Base-by-base conservation (phyloP, 257 asterid genomes). In the Galeopsis tetrahit region DNA sequence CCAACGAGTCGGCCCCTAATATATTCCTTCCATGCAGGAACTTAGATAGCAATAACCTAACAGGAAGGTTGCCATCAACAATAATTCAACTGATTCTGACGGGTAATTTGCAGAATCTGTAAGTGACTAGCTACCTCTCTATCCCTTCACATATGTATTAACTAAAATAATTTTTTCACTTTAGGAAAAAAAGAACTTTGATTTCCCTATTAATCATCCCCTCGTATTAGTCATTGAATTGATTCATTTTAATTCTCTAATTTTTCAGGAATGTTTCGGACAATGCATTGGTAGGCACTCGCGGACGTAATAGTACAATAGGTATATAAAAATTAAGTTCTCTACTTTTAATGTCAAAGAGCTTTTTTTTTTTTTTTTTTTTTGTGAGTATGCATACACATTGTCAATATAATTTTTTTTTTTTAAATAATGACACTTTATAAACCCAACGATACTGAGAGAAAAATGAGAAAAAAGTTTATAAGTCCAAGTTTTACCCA, bases 221-320 rank as follows among this genome's bases (percentile, higher is more conserved):
- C 14, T 46, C 35, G 1, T 10, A 9, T 10, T 4, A 57, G 5
- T 4, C 28, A 32, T n/a, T 49, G 5, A 4, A 56, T 59, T 59
- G 40, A 56, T 56, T 17, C 6, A 21, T 39, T 44, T 48, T 46
- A 60, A 11, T 42, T 21, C 21, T 34, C 8, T 62, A n/a, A 36
- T 60, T 60, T 69, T n/a, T 28, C 81, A 85, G 89, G 78, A 46
- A 85, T 57, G 75, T 85, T 38, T 78, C 81, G 11, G 31, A 73
- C 77, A 85, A 85, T 73, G 56, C 48, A 2, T 60, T 85, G 71
- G 74, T 62, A 10, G 87, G 89, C 10, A 67, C 32, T 49, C 77
- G 55, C 49, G 77, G 38, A 56, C 74, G 15, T 38, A 43, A 57
- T 38, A 31, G 69, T 10, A 42, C 14, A 52, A 70, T 28, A 51